Percentiles rank a stretch among this genome's conserved stretches.
These are phyloP conservation scores for Claviceps pazoutovae DNA, from an alignment of 2,329 filamentous ascomycete genomes.

Conservation along the genomic window DNA sequence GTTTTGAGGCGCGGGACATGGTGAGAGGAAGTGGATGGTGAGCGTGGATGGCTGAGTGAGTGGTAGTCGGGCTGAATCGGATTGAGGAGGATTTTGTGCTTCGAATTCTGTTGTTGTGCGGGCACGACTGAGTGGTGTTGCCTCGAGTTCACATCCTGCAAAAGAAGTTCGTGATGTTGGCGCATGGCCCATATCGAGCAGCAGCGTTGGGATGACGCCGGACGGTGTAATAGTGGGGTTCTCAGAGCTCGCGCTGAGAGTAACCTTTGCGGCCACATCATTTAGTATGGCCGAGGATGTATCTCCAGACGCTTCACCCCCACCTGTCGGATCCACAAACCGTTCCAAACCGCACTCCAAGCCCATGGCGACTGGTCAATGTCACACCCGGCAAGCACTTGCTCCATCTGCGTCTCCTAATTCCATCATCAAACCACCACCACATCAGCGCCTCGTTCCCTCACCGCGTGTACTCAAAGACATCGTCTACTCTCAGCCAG, in stretches of 20 bases:
- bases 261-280: background rate
- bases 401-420: background rate
- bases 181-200: background rate
- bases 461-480: background rate
- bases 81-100: background rate
- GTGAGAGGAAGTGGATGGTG: background rate
- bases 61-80: background rate
- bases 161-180: background rate
- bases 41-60: background rate
- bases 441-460: background rate
- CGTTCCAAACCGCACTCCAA: background rate
- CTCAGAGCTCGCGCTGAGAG: background rate
- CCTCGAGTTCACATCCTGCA: too few species aligned
- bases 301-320: background rate
- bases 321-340: background rate
- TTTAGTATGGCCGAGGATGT: background rate
- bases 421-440: background rate
- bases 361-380: background rate
- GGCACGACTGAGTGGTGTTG: too few species aligned
- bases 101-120: too few species aligned
- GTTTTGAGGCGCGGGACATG: constrained; percentile 86
- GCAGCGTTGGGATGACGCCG: background rate
- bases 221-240: background rate
- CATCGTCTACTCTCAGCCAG: background rate
- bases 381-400: background rate